Conservation (phyloP, 192 early-diverging fungal genomes). For the Helicostylum pulchrum region DNA sequence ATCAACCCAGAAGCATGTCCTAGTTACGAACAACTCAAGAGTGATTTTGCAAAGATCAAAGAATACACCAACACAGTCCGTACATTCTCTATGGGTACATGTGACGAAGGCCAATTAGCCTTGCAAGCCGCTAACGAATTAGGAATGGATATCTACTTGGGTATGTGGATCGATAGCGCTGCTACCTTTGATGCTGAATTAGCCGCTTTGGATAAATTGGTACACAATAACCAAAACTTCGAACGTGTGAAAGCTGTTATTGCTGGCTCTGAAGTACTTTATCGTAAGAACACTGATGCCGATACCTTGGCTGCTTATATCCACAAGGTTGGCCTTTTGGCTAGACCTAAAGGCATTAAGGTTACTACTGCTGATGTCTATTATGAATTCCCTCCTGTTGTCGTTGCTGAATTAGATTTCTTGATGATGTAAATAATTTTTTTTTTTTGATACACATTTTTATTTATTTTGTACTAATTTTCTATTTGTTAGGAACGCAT, state of each 20-base stretch:
- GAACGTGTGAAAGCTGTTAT: constrained; percentile 45
- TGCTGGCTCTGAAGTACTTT: constrained; percentile 59
- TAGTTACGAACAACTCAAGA: constrained; percentile 40
- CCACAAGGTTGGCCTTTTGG: constrained; percentile 31
- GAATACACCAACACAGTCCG: constrained; percentile 50
- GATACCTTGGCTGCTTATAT: constrained; percentile 48
- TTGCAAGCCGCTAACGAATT: constrained; percentile 49
- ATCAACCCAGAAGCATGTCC: constrained; percentile 52
- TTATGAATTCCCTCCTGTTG: constrained; percentile 35
- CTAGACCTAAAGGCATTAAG: constrained; percentile 36
- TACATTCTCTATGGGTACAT: constrained; percentile 47
- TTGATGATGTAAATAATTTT: constrained; percentile 50
- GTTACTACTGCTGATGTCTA: constrained; percentile 59
- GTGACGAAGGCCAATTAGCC: constrained; percentile 50
- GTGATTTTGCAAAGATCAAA: constrained; percentile 44
- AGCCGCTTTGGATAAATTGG: constrained; percentile 33
- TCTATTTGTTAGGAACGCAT: constrained; percentile 27
- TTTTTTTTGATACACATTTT: not conserved
- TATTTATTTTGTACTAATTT: not conserved
- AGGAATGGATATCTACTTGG: constrained; percentile 51
- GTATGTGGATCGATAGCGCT: constrained; percentile 55
- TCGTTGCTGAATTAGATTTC: constrained; percentile 54
- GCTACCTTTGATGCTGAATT: constrained; percentile 43
- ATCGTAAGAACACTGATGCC: constrained; percentile 49
- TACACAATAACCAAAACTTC: constrained; percentile 35